These are phyloP conservation scores for Candida namnaoensis DNA, from an alignment of 805 yeast species.

Conservation along the genomic window DNA sequence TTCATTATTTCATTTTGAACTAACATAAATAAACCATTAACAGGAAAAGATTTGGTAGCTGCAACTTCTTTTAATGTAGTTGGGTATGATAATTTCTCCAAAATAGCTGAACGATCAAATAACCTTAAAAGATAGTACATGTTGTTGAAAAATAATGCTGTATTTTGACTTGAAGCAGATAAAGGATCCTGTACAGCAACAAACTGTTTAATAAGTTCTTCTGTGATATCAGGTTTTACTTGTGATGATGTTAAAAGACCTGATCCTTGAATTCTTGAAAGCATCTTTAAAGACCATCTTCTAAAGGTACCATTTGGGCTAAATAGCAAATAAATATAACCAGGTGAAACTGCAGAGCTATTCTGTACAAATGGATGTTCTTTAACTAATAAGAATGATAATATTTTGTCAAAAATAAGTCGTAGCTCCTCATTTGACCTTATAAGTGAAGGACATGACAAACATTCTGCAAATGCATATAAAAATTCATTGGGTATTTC, in stretches of 20 bases:
- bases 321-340: slow-evolving; percentile 42
- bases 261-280: slow-evolving; percentile 13
- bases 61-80: slow-evolving; percentile 12
- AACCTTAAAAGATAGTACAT: slow-evolving; percentile 26
- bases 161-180: slow-evolving; percentile 31
- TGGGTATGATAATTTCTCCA: slow-evolving; percentile 18
- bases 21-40: slow-evolving; percentile 28
- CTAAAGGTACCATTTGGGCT: slow-evolving; percentile 41
- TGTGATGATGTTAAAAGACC: slow-evolving; percentile 10
- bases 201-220: slow-evolving; percentile 47
- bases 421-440: slow-evolving; percentile 28
- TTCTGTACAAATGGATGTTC: slow-evolving; percentile 19
- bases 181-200: slow-evolving; percentile 44
- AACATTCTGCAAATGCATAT: slow-evolving; percentile 34
- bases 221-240: slow-evolving; percentile 31
- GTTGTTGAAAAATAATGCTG: slow-evolving; percentile 41
- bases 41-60: slow-evolving; percentile 17
- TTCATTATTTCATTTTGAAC: slow-evolving; percentile 47
- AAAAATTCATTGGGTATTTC: slow-evolving; percentile 9
- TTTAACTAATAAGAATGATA: slow-evolving; percentile 19
- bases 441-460: slow-evolving; percentile 43
- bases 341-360: slow-evolving; percentile 30
- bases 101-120: slow-evolving; percentile 25
- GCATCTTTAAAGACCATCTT: slow-evolving; percentile 35
- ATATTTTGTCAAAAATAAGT: slow-evolving; percentile 26